phyloP scores from a whole-genome alignment of 257 asterid species.

The Catharanthus roseus region DNA sequence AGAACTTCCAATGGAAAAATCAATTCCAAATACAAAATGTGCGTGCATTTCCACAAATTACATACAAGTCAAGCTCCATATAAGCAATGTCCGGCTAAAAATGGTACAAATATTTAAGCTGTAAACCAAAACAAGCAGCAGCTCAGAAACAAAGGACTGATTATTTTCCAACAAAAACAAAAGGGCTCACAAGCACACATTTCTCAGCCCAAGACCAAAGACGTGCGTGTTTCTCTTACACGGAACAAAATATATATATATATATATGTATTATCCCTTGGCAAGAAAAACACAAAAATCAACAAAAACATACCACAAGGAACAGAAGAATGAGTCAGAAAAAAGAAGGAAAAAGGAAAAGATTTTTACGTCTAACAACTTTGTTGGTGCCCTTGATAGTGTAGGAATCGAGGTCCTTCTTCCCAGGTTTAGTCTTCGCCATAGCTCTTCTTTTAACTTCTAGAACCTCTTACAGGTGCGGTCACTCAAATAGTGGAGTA shows the following conservation, averaged over 20 bases:
- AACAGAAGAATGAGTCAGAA: background rate
- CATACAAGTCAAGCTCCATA: background rate
- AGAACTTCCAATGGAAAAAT: background rate
- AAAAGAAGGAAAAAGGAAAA: background rate
- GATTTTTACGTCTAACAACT: slow-evolving; percentile 60
- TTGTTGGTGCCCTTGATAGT: slow-evolving; percentile 85
- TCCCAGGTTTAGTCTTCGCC: slow-evolving; percentile 99
- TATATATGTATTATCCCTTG: too few species aligned
- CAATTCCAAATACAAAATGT: background rate
- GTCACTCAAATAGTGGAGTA: background rate
- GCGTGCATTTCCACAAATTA: background rate
- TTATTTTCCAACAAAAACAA: background rate
- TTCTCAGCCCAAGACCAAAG: background rate
- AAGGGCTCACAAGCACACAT: background rate
- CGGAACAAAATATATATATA: background rate
- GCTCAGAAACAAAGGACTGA: slow-evolving; percentile 1
- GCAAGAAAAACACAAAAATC: background rate
- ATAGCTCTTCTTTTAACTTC: slow-evolving; percentile 20
- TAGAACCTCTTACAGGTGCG: too few species aligned
- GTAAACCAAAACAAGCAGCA: background rate
- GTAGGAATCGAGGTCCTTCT: slow-evolving; percentile 82
- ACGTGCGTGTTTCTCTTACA: background rate
- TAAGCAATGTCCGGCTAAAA: background rate
- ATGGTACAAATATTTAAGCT: background rate
- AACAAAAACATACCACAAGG: background rate